Percentiles rank a stretch among this genome's conserved stretches.
Evolutionary conservation across 176 grass and related monocot genomes (phyloP).

Genomic region (Triticum dicoccoides): DNA sequence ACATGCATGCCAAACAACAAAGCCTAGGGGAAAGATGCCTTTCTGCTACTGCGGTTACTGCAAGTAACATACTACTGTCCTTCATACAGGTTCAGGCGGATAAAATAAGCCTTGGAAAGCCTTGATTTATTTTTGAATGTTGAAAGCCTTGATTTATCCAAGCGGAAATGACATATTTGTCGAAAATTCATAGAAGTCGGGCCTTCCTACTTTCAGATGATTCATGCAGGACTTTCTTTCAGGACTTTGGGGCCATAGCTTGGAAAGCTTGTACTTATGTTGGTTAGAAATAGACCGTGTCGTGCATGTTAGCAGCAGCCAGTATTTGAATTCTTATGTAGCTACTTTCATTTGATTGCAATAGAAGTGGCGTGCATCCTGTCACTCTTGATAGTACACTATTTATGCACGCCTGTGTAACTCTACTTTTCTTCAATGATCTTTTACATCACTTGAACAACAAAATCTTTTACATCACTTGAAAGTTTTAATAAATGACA

Average conservation of each 20-base stretch:
- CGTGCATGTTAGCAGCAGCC: background rate
- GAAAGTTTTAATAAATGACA: background rate
- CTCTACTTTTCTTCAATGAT: background rate
- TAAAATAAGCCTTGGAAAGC: conserved; percentile 7
- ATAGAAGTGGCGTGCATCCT: background rate
- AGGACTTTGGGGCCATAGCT: background rate
- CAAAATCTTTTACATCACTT: background rate
- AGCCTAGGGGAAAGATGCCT: background rate
- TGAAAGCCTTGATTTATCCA: background rate
- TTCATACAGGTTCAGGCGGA: background rate
- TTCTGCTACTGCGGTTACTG: background rate
- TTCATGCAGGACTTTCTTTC: background rate
- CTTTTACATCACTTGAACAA: background rate
- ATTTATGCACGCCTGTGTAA: background rate
- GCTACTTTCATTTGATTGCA: conserved; percentile 1
- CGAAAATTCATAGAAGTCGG: background rate
- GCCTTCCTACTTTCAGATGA: background rate
- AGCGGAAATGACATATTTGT: background rate
- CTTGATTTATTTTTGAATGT: too few relatives aligned
- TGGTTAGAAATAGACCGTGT: background rate
- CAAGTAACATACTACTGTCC: background rate
- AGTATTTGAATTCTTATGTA: background rate
- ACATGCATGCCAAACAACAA: background rate
- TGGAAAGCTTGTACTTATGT: background rate
- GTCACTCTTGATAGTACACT: background rate